These are phyloP conservation scores for Arachis hypogaea DNA, from an alignment of 306 rosid genomes.

Conservation along the genomic window DNA sequence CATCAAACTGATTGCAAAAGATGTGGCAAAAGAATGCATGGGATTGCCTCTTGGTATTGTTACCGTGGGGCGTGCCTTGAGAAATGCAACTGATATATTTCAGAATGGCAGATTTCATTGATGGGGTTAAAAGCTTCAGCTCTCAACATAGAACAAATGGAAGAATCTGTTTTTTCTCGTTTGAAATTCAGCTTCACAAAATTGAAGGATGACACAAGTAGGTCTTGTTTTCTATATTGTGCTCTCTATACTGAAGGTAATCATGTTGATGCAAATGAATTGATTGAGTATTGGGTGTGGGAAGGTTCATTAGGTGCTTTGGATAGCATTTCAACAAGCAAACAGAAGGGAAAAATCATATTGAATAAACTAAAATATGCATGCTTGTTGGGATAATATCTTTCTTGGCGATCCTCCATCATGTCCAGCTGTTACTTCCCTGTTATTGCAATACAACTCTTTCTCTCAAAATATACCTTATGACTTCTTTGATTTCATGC, in stretches of 20 bases:
- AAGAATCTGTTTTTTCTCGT: slow-evolving; percentile 38
- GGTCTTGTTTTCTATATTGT: slow-evolving; percentile 43
- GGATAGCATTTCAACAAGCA: slow-evolving; percentile 18
- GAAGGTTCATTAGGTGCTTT: slow-evolving; percentile 38
- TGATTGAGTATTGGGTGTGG: slow-evolving; percentile 41
- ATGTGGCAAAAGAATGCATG: slow-evolving; percentile 26
- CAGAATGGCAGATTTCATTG: slow-evolving; percentile 43
- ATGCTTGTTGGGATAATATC: slow-evolving; percentile 35
- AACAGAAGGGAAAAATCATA: slow-evolving; percentile 29
- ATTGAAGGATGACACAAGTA: slow-evolving; percentile 40
- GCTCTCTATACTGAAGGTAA: slow-evolving; percentile 35
- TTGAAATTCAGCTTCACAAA: slow-evolving; percentile 36
- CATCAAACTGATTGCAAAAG: slow-evolving; percentile 14
- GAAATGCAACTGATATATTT: slow-evolving; percentile 34
- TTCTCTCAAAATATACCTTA: neutral
- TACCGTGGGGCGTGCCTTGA: slow-evolving; percentile 44
- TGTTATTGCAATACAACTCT: slow-evolving; percentile 44
- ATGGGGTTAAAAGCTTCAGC: slow-evolving; percentile 30
- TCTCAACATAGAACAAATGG: slow-evolving; percentile 38
- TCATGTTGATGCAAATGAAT: slow-evolving; percentile 31
- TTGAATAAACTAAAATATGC: slow-evolving; percentile 43
- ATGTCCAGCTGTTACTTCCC: slow-evolving; percentile 26
- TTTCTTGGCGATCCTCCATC: slow-evolving; percentile 10
- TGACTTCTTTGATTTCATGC: slow-evolving; percentile 34
- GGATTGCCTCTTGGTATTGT: slow-evolving; percentile 40